Conservation (phyloP, 2,329 filamentous ascomycete genomes). For the Botrytis tulipae region DNA sequence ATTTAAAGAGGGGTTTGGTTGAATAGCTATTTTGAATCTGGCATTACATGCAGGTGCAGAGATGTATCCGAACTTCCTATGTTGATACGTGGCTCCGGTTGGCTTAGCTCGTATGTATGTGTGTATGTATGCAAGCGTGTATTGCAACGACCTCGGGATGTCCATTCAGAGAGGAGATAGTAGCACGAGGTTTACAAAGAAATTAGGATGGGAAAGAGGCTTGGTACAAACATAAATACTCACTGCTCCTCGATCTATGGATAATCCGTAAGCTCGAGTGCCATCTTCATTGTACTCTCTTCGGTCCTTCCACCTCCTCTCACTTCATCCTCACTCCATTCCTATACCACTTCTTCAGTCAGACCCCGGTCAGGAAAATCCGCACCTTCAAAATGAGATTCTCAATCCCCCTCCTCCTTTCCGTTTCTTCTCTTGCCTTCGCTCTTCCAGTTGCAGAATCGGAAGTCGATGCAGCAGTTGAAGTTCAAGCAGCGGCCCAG, state of each 20-base stretch:
- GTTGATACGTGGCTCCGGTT: neutral
- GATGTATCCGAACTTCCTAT: neutral
- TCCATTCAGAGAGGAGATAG: neutral
- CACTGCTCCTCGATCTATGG: neutral
- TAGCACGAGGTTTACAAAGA: neutral
- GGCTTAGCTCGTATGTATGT: neutral
- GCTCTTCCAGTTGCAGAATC: neutral
- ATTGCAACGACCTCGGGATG: neutral
- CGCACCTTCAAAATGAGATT: neutral
- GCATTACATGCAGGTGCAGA: neutral
- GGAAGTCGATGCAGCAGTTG: neutral
- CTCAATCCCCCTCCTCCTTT: neutral
- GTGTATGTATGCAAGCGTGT: neutral
- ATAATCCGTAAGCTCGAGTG: neutral
- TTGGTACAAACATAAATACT: neutral
- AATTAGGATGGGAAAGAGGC: neutral
- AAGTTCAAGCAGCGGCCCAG: neutral
- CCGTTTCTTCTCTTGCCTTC: neutral
- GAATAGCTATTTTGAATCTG: neutral
- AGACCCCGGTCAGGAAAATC: neutral
- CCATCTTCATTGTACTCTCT: neutral
- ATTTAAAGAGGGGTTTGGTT: neutral
- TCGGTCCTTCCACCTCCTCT: neutral
- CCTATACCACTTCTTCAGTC: neutral
- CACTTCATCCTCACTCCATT: neutral